These are phyloP conservation scores for Lachancea lanzarotensis DNA, from an alignment of 805 yeast species.

Conservation along the genomic window DNA sequence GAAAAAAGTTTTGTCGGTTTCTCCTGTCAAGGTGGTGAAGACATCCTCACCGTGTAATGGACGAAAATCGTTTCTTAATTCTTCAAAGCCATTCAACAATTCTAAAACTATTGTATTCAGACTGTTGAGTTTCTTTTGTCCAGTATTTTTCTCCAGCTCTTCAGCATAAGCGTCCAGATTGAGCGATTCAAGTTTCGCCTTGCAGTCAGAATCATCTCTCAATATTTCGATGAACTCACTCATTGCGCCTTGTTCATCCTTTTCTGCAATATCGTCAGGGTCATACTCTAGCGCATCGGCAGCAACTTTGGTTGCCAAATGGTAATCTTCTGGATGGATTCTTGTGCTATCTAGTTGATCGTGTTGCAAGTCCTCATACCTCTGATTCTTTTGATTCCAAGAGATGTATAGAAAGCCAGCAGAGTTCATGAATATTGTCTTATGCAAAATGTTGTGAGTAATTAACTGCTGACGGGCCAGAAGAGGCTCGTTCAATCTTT, in stretches of 20 bases:
- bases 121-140: slow-evolving; percentile 31
- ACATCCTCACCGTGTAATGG: slow-evolving; percentile 60
- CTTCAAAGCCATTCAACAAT: slow-evolving; percentile 80
- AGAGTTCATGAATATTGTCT: slow-evolving; percentile 82
- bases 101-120: slow-evolving; percentile 44
- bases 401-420: slow-evolving; percentile 83
- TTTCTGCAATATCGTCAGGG: slow-evolving; percentile 81
- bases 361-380: slow-evolving; percentile 47
- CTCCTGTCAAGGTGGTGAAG: slow-evolving; percentile 87
- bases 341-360: slow-evolving; percentile 90
- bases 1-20: slow-evolving; percentile 60
- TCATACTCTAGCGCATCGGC: slow-evolving; percentile 95
- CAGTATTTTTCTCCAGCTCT: slow-evolving; percentile 58
- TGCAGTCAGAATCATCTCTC: slow-evolving; percentile 65
- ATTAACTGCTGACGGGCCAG: slow-evolving; percentile 83
- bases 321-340: slow-evolving; percentile 97
- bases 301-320: slow-evolving; percentile 93
- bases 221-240: slow-evolving; percentile 36
- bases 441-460: slow-evolving; percentile 69
- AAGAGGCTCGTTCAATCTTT: slow-evolving; percentile 42
- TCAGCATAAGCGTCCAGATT: slow-evolving; percentile 88
- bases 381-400: slow-evolving; percentile 42
- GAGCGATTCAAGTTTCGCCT: slow-evolving; percentile 79
- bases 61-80: slow-evolving; percentile 69
- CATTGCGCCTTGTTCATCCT: slow-evolving; percentile 36